These are phyloP conservation scores for Lichtheimia hyalospora DNA, from an alignment of 371 early-diverging fungal genomes.

Conservation along the genomic window DNA sequence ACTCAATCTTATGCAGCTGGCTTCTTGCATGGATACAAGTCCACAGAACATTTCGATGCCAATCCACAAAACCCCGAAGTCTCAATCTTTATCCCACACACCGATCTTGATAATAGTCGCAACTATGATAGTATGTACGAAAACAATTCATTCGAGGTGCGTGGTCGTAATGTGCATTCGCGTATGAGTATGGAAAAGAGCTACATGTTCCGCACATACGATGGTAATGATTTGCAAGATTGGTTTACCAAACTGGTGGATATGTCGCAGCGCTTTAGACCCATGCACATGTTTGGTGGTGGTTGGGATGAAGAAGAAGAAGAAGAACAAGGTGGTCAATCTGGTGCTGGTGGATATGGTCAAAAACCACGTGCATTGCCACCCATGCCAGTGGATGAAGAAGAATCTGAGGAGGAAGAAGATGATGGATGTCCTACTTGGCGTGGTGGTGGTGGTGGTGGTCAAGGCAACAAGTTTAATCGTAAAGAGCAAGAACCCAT, in stretches of 20 bases:
- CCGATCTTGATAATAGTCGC: slow-evolving; percentile 14
- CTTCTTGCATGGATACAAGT: slow-evolving; percentile 47
- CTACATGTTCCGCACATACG: slow-evolving; percentile 18
- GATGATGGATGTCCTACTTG: too few relatives aligned
- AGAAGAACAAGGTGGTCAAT: neutral
- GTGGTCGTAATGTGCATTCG: slow-evolving; percentile 19
- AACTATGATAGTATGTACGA: slow-evolving; percentile 16
- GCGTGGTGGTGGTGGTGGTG: too few relatives aligned
- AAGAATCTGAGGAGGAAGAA: neutral
- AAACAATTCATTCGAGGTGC: slow-evolving; percentile 25
- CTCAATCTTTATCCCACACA: slow-evolving; percentile 36
- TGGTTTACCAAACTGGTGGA: slow-evolving; percentile 19
- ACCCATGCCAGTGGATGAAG: slow-evolving; percentile 5
- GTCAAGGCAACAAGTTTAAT: neutral
- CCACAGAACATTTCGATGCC: slow-evolving; percentile 30
- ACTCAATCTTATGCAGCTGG: slow-evolving; percentile 29
- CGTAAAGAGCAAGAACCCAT: slow-evolving; percentile 1
- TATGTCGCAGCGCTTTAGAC: slow-evolving; percentile 17
- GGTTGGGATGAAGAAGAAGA: neutral
- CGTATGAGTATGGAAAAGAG: slow-evolving; percentile 21
- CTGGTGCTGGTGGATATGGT: neutral
- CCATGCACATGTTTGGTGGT: slow-evolving; percentile 12
- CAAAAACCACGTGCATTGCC: slow-evolving; percentile 5
- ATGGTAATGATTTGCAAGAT: slow-evolving; percentile 16
- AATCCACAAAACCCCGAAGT: slow-evolving; percentile 31